Percentiles rank a stretch among this genome's conserved stretches.
phyloP scores from a whole-genome alignment of 2,329 filamentous ascomycete species.

The Byssochlamys sp. region DNA sequence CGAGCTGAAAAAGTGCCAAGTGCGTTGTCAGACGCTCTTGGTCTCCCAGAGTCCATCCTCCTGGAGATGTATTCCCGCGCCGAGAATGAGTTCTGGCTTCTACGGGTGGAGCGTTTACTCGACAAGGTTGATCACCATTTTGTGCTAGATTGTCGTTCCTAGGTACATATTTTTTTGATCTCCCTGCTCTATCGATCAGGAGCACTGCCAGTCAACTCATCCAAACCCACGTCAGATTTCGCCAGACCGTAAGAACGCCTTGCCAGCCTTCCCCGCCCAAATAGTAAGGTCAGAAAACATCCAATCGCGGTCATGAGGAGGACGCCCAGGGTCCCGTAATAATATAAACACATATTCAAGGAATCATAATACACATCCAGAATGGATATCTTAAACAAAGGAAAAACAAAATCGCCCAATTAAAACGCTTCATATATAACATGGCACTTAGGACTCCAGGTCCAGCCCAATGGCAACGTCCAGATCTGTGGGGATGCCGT shows the following conservation, averaged over 20 bases:
- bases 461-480: slow-evolving; percentile 12
- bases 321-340: neutral
- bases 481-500: slow-evolving; percentile 11
- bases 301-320: neutral
- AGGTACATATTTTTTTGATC: neutral
- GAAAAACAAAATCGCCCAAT: neutral
- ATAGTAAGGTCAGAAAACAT: neutral
- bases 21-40: neutral
- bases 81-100: slow-evolving; percentile 57
- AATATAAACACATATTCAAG: neutral
- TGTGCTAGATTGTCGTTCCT: neutral
- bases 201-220: neutral
- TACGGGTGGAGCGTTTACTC: slow-evolving; percentile 30
- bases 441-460: neutral
- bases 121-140: no score
- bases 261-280: neutral
- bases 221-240: neutral
- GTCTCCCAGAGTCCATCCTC: slow-evolving; percentile 49
- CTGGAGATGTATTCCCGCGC: slow-evolving; percentile 56
- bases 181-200: neutral
- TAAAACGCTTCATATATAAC: neutral
- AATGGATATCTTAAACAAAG: neutral
- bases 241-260: neutral
- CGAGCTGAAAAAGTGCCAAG: neutral
- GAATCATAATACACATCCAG: neutral